phyloP scores from a whole-genome alignment of 2,329 filamentous ascomycete species.

The Hypocrella siamensis region DNA sequence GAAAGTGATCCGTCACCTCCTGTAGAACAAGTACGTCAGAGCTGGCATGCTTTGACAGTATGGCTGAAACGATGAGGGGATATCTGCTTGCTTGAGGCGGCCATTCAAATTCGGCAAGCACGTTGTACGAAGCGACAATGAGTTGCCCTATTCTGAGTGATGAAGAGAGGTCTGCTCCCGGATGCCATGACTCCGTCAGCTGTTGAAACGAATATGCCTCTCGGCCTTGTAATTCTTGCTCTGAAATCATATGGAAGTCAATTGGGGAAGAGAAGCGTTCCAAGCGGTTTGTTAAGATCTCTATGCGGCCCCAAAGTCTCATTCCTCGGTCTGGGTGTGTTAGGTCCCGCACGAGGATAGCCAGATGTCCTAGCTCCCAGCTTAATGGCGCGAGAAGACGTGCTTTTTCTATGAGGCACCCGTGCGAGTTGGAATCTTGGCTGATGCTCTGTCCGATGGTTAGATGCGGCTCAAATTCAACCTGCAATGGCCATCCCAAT shows the following conservation, averaged over 20 bases:
- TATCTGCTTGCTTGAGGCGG: conserved; percentile 27
- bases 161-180: too few relatives aligned
- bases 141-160: conserved; percentile 6
- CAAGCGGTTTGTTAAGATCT: conserved; percentile 10
- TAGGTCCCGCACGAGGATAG: conserved; percentile 36
- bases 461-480: conserved; percentile 30
- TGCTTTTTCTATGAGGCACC: conserved; percentile 36
- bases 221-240: too few relatives aligned
- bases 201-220: too few relatives aligned
- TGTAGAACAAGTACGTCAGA: conserved; percentile 39
- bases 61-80: conserved; percentile 24
- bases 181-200: too few relatives aligned
- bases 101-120: conserved; percentile 33
- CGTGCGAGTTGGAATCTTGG: conserved; percentile 24
- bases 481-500: conserved; percentile 14
- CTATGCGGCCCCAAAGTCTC: conserved; percentile 39
- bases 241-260: too few relatives aligned
- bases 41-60: conserved; percentile 23
- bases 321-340: conserved; percentile 25
- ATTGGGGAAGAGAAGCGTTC: conserved; percentile 5
- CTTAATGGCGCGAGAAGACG: conserved; percentile 27
- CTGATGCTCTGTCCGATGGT: conserved; percentile 44
- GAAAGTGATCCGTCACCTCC: conserved; percentile 50
- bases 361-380: conserved; percentile 33
- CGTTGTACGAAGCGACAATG: conserved; percentile 35